A percentile compares a stretch with the other conserved stretches of the same genome.
Conservation (phyloP, 495 filamentous ascomycete genomes). For the Tuber brumale region DNA sequence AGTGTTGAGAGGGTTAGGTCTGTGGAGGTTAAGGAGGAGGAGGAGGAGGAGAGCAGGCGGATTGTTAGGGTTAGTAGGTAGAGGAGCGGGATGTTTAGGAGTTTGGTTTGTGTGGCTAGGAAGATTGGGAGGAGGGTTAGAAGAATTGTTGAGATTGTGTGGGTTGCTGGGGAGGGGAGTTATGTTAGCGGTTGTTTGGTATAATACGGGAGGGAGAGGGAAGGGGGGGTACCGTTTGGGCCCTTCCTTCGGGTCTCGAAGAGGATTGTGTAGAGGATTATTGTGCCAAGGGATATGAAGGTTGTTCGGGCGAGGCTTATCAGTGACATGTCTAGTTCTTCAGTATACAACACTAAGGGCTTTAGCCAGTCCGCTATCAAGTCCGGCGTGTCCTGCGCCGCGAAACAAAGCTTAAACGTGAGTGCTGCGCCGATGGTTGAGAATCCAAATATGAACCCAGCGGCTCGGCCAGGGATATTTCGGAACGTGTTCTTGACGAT, state of each 20-base stretch:
- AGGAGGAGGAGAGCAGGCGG: constrained; percentile 46
- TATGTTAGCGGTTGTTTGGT: constrained; percentile 12
- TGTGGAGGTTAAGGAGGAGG: constrained; percentile 46
- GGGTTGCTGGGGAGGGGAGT: neutral
- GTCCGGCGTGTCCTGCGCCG: constrained; percentile 74
- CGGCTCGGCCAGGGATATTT: constrained; percentile 32
- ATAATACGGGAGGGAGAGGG: neutral
- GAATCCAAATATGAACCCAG: constrained; percentile 80
- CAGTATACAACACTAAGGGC: constrained; percentile 45
- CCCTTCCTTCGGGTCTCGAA: constrained; percentile 24
- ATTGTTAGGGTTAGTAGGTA: constrained; percentile 47
- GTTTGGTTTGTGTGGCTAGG: constrained; percentile 76
- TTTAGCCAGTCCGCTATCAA: constrained; percentile 49
- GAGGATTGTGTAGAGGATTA: constrained; percentile 43
- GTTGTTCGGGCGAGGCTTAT: constrained; percentile 50
- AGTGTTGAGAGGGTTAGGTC: constrained; percentile 60
- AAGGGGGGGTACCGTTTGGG: constrained; percentile 32
- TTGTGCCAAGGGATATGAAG: constrained; percentile 51
- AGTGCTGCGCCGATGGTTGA: constrained; percentile 52
- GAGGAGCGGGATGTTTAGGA: constrained; percentile 76
- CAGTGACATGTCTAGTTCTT: constrained; percentile 44
- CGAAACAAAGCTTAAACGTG: constrained; percentile 37
- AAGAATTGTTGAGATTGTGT: constrained; percentile 42
- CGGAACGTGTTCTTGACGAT: constrained; percentile 41
- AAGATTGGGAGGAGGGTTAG: constrained; percentile 59